Conservation (phyloP, 1,284 basidiomycete genomes). For the Rhizopogon parksii region DNA sequence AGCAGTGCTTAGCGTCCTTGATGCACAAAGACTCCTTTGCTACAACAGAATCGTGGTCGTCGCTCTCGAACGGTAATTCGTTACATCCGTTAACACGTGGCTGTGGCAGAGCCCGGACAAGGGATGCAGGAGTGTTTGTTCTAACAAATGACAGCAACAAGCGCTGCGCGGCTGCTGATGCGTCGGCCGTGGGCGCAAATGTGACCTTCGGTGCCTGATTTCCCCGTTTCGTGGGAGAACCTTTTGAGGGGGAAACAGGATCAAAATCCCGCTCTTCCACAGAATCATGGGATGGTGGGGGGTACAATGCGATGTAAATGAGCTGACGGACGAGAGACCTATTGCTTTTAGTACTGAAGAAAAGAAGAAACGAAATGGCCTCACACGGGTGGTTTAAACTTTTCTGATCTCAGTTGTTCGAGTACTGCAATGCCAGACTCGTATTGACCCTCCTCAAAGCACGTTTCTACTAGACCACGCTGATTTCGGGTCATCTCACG, state of each 20-base stretch:
- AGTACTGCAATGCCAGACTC: constrained; percentile 54
- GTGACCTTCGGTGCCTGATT: constrained; percentile 27
- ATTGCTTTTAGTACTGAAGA: neutral
- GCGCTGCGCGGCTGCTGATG: constrained; percentile 44
- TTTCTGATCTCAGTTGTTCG: constrained; percentile 50
- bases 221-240: constrained; percentile 25
- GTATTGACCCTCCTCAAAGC: constrained; percentile 69
- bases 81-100: constrained; percentile 27
- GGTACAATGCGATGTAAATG: constrained; percentile 60
- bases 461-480: constrained; percentile 55
- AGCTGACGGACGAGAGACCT: constrained; percentile 59
- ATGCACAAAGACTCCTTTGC: constrained; percentile 48
- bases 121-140: constrained; percentile 48
- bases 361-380: constrained; percentile 21
- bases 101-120: constrained; percentile 50
- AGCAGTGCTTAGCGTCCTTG: constrained; percentile 47
- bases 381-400: constrained; percentile 48
- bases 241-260: constrained; percentile 38
- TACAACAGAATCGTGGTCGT: constrained; percentile 48
- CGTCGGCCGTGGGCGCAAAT: constrained; percentile 36
- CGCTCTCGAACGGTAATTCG: constrained; percentile 6
- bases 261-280: constrained; percentile 33
- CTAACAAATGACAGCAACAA: constrained; percentile 49
- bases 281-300: constrained; percentile 31
- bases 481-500: constrained; percentile 51